Base-by-base conservation (phyloP, 257 asterid species). In the Salvia miltiorrhiza region DNA sequence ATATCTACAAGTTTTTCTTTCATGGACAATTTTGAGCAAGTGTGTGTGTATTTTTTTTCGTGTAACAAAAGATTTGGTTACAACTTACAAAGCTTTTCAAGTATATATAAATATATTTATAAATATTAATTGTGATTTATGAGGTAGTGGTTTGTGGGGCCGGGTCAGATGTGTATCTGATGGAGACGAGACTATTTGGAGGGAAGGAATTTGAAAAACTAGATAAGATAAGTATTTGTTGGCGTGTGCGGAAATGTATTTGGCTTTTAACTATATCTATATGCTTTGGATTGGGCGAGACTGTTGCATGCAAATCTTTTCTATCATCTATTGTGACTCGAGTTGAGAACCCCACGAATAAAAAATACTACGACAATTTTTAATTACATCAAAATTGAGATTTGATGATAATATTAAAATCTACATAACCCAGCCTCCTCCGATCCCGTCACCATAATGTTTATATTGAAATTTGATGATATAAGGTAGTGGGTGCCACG, bases 181-280 rank as follows among this genome's bases (percentile, higher is more conserved):
- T 59, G 56, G 16, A 19, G 74, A 74, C 60, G 53, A 60, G 65
- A 58, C 54, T 60, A 26, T 50, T 67, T 60, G 74, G 79, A 75
- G 79, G 79, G 79, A 68, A 68, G 33, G 64, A 58, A 68, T 52
- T 68, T 73, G 43, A 68, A 67, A 67, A 28, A 28, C 3, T 28
- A 28, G 32, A 28, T 2, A 28, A 4, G 4, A 20, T 14, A 50
- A 20, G 21, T 53, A 9, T 44, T 45, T 7, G 55, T 30, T 44
- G 26, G 7, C 19, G 48, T 60, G 5, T 7, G 47, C 3, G 16
- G 9, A 35, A 59, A 19, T 55, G 32, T 28, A 4, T 28, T 28
- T n/a, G n/a, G 32, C 2, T 28, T 28, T 28, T 28, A 1, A 28
- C 32, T 28, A 28, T 1, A 28, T 1, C 3, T 28, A 28, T n/a